Percentiles rank a stretch among this genome's conserved stretches.
phyloP scores from a whole-genome alignment of 805 yeast species.

The Lachancea meyersii region DNA sequence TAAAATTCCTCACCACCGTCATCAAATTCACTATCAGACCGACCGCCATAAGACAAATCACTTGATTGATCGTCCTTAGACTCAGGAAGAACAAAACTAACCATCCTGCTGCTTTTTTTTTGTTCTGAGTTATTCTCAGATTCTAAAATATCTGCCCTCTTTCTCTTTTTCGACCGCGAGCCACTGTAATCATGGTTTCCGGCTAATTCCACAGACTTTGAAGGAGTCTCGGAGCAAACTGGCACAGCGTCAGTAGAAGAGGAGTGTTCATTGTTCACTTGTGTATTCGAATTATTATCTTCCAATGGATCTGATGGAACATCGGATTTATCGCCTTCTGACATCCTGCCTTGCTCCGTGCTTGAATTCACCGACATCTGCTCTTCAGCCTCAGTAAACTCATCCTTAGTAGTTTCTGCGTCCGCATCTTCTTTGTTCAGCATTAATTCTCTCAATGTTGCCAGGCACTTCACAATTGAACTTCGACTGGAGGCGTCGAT shows the following conservation, averaged over 20 bases:
- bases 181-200: neutral
- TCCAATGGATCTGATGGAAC: neutral
- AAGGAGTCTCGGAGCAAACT: neutral
- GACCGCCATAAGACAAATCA: neutral
- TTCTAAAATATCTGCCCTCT: neutral
- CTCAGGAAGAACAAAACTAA: slow-evolving; percentile 9
- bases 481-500: slow-evolving; percentile 34
- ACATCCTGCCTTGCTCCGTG: neutral
- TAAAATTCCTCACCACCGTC: neutral
- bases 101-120: slow-evolving; percentile 4
- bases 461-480: slow-evolving; percentile 30
- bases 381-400: neutral
- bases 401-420: neutral
- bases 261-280: neutral
- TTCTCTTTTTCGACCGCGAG: slow-evolving; percentile 3
- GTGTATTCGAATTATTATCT: neutral
- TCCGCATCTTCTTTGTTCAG: neutral
- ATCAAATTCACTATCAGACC: neutral
- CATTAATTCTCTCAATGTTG: slow-evolving; percentile 9
- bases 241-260: neutral
- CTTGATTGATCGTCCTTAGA: neutral
- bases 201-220: no score
- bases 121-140: slow-evolving; percentile 1
- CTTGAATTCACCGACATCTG: neutral
- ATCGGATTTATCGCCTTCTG: neutral